Evolutionary conservation across 2,329 filamentous ascomycete species (phyloP), one percentile per base, ranked within the genome.

Genomic region (Fusarium marasasianum): DNA sequence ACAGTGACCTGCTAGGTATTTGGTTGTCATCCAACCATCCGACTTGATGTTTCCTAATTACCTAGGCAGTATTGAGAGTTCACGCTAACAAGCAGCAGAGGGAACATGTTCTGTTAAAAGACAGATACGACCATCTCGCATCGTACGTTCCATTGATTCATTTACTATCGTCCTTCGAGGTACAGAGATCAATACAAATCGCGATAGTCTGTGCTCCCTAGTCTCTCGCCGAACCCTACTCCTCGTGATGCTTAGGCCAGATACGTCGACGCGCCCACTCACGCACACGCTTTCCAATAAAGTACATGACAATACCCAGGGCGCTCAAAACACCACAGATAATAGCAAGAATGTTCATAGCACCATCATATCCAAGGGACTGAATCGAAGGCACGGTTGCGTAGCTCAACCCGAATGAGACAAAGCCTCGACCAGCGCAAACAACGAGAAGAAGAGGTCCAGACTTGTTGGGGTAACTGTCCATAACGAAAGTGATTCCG

Each of bases 201-300:
- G 4, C 20, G 4, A 11, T 29, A 8, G 24, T 15, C 13, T 29
- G 11, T 22, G 9, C 4, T 3, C 11, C 13, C 18, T 11, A 29
- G 4, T 26, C 22, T 29, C 6, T 2, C 5, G 3, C 3, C 14
- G 3, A 9, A 3, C 3, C 11, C 10, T 53, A 66, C 29, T 67
- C 65, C 17, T 67, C 63, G 6, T 67, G 63, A 8, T 59, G 45
- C 53, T 67, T 67, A 2, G 65, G 65, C 63, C 65, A 67, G 17
- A 67, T 67, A 0, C 24, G 35, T 18, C 35, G 56, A 37, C 65
- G 63, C 10, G 65, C 53, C 65, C 65, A 68, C 12, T 67, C 65
- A 5, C 65, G 65, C 8, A 68, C 63, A 2, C 63, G 31, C 12
- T 68, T 68, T 10, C 65, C 65, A 9, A 61, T 47, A 0, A 68